Conservation (phyloP, 306 rosid species). For the Carpinus viminea region DNA sequence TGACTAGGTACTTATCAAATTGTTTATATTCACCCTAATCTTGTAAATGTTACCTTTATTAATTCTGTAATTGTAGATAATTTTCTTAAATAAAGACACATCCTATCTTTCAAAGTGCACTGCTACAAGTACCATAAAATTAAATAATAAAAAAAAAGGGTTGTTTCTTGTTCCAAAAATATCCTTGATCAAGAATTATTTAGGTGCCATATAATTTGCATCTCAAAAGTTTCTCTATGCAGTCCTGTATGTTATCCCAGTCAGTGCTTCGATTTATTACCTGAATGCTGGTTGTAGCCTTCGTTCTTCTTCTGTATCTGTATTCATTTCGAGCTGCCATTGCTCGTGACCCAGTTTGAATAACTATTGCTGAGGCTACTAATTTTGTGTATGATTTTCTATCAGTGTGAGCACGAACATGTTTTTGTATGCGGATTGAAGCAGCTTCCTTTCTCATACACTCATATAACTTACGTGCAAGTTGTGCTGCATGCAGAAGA, state of each 20-base stretch:
- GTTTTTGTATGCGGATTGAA: constrained; percentile 73
- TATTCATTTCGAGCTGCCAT: constrained; percentile 74
- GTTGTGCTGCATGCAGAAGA: constrained; percentile 51
- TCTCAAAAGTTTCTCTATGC: neutral
- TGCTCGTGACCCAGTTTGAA: constrained; percentile 82
- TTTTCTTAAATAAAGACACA: neutral
- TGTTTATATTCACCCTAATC: neutral
- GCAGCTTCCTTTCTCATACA: constrained; percentile 79
- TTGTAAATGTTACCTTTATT: neutral
- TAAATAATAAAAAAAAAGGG: neutral
- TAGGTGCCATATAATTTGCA: constrained; percentile 6
- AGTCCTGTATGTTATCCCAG: constrained; percentile 7
- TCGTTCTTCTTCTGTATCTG: constrained; percentile 67
- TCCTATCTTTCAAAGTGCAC: neutral
- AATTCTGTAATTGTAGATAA: neutral
- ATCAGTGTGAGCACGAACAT: constrained; percentile 55
- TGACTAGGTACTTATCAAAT: neutral
- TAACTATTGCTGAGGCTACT: constrained; percentile 58
- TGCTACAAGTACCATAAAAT: neutral
- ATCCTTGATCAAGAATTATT: constrained; percentile 6
- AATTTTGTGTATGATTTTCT: constrained; percentile 54
- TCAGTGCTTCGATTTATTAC: constrained; percentile 36
- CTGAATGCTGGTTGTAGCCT: constrained; percentile 73
- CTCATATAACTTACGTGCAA: constrained; percentile 62
- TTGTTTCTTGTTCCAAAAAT: neutral